Percentiles rank a stretch among this genome's conserved stretches.
Evolutionary conservation across 345 rosid species (phyloP).

Genomic region (Syzygium jambos): DNA sequence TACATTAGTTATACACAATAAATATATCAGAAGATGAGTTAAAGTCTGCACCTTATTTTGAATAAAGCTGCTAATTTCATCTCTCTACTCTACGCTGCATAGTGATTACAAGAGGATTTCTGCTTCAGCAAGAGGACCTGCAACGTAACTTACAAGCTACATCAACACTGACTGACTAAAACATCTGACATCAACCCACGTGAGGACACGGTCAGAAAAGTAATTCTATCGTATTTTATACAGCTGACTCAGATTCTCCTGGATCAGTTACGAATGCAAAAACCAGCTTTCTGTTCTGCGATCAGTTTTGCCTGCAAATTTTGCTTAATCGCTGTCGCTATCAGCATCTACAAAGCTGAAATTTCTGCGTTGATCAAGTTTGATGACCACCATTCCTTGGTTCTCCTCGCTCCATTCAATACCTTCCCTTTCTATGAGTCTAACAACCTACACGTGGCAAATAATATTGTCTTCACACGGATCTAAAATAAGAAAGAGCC

Average conservation of each 20-base stretch:
- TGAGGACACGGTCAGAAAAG: neutral
- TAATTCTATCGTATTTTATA: neutral
- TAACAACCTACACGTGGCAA: constrained; percentile 41
- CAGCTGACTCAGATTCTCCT: neutral
- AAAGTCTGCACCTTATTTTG: neutral
- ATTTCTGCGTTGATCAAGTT: constrained; percentile 49
- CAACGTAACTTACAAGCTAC: neutral
- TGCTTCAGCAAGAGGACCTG: neutral
- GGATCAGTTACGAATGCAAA: neutral
- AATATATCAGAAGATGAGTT: neutral
- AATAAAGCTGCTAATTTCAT: neutral
- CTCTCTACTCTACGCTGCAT: neutral
- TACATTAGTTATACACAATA: neutral
- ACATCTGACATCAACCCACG: neutral
- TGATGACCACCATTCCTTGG: constrained; percentile 60
- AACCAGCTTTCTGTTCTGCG: neutral
- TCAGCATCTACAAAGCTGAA: constrained; percentile 60
- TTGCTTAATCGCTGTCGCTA: constrained; percentile 36
- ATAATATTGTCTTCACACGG: neutral
- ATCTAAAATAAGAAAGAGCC: neutral
- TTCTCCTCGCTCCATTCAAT: constrained; percentile 69
- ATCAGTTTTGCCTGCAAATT: neutral
- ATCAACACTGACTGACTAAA: neutral
- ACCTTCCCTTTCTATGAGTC: constrained; percentile 56
- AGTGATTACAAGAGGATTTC: neutral